phyloP scores from a whole-genome alignment of 345 rosid species.

The Boechera retrofracta region DNA sequence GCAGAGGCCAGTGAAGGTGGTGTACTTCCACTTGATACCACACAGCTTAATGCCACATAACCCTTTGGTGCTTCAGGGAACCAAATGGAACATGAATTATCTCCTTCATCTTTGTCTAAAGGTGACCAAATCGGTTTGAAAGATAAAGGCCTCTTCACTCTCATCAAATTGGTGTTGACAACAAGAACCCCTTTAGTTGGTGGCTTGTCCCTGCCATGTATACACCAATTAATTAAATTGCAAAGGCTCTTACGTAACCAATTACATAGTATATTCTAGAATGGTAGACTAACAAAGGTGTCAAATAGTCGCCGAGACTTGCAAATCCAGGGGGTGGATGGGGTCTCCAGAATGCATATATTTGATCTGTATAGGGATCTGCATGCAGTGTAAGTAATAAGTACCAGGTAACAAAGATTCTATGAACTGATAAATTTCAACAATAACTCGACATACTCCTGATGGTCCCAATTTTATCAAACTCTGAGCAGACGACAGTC shows the following conservation, averaged over 20 bases:
- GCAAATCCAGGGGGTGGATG: conserved; percentile 96
- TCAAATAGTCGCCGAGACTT: conserved; percentile 91
- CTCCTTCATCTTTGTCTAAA: conserved; percentile 43
- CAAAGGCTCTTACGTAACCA: conserved; percentile 19
- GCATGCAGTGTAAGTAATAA: conserved; percentile 44
- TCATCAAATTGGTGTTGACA: conserved; percentile 75
- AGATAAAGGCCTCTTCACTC: conserved; percentile 81
- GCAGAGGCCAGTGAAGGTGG: conserved; percentile 74
- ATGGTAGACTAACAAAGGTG: conserved; percentile 72
- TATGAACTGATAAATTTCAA: conserved; percentile 29
- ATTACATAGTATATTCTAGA: conserved; percentile 12
- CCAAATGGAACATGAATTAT: conserved; percentile 73
- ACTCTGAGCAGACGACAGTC: conserved; percentile 83
- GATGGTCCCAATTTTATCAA: conserved; percentile 88
- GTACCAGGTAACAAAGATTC: conserved; percentile 37
- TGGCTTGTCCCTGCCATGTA: conserved; percentile 87
- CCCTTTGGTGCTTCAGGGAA: conserved; percentile 93
- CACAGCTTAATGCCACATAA: conserved; percentile 88
- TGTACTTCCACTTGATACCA: conserved; percentile 68
- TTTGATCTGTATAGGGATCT: conserved; percentile 69
- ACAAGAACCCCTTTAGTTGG: conserved; percentile 94
- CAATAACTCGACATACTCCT: conserved; percentile 57
- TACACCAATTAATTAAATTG: conserved; percentile 36
- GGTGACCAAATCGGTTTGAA: conserved; percentile 81
- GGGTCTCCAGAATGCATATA: conserved; percentile 90